Base-by-base conservation (phyloP, 305 asterid species). In the Rubia balearica region DNA sequence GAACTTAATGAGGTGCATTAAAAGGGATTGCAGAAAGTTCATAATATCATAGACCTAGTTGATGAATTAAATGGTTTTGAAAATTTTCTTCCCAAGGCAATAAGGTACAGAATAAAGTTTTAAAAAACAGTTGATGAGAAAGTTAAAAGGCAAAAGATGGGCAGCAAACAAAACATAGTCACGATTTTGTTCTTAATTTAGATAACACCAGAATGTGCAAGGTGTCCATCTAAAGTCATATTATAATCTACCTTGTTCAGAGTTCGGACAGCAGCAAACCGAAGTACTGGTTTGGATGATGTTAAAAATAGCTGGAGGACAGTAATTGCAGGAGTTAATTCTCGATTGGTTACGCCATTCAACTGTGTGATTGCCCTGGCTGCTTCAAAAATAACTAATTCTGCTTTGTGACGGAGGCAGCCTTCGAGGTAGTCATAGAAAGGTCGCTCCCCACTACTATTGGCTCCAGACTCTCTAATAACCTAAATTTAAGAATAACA, bases 181-280 rank as follows among this genome's bases (percentile, higher is more conserved):
- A 33, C 1, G 46, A 14, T 48, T 33, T 2, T 59, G 17, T 11
- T 27, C 13, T 27, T 64, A 12, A 40, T 17, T 64, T n/a, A 38
- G 49, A 62, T 64, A 8, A 3, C 68, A 64, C 27, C n/a, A 45
- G 42, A 43, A 41, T 7, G 22, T 48, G 68, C 17, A 16, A 46
- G 22, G n/a, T 14, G 3, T 55, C 76, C 51, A 24, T 19, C 24
- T 14, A 68, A 43, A 57, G 10, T 68, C 19, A 62, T 45, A 14
- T 61, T 36, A 56, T 24, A 71, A 77, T 56, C 78, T 71, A 92
- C 98, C 96, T 90, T 92, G 73, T 90, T 92, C 86, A 90, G 83
- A 66, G 95, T 90, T 71, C 96, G 94, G 80, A 92, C 92, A 79
- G 98, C 94, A 81, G 98, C 96, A 86, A 92, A 92, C 80, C 96